These are phyloP conservation scores for Aspergillus sp. DNA, from an alignment of 2,329 filamentous ascomycete genomes.

Conservation along the genomic window DNA sequence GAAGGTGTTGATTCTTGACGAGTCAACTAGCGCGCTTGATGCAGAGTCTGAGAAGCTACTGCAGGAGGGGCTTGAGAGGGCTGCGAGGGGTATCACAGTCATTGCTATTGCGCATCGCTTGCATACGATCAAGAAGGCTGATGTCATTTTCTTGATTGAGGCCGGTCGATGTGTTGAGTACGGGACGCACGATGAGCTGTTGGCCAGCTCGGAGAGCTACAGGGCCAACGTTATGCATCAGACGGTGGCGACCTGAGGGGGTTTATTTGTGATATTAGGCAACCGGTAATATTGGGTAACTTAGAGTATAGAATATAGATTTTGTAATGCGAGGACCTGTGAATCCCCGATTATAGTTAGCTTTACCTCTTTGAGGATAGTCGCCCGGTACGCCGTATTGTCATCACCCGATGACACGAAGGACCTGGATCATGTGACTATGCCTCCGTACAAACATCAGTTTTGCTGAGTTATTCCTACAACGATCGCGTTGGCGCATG, in stretches of 20 bases:
- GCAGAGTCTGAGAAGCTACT: conserved; percentile 53
- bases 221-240: conserved; percentile 41
- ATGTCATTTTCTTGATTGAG: conserved; percentile 76
- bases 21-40: conserved; percentile 61
- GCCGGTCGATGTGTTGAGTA: conserved; percentile 62
- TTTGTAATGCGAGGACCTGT: background rate
- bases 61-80: conserved; percentile 39
- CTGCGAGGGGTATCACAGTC: conserved; percentile 38
- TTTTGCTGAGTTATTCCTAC: no score
- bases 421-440: no score
- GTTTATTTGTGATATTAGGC: no score
- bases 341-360: no score
- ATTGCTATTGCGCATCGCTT: conserved; percentile 45
- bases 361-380: no score
- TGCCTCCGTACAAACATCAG: no score
- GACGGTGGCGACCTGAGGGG: conserved; percentile 21
- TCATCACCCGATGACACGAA: no score
- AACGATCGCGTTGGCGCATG: no score
- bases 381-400: no score
- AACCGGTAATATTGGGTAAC: background rate
- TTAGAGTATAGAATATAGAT: background rate
- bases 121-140: conserved; percentile 63
- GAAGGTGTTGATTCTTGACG: conserved; percentile 58
- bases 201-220: conserved; percentile 45
- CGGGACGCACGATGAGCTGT: conserved; percentile 63